Evolutionary conservation across 2,329 filamentous ascomycete genomes (phyloP), one percentile per base, ranked within the genome.

Genomic region (Blastomyces silverae): DNA sequence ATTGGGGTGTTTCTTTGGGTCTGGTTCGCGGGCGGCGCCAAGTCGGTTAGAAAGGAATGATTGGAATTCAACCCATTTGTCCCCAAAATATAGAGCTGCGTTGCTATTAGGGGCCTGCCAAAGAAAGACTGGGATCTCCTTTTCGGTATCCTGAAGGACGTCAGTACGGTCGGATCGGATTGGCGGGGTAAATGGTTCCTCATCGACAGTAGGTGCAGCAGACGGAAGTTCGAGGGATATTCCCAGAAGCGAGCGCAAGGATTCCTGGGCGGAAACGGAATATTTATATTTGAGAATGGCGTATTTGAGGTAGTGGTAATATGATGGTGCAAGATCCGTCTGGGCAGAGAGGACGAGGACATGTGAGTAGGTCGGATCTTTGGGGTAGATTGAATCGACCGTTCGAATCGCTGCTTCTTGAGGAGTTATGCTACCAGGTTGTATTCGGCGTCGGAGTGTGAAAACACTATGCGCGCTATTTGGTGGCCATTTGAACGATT

Each of bases 61-160:
- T 73, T 97, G 92, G 11, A 96, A 83, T 70, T 96, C 90, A 15
- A 85, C 79, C 94, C 94, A 99, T 72, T 89, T 92, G 59, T 91
- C 85, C 55, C 92, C 92, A 64, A 94, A 87, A 73, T 93, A 88
- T 11, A 99, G 81, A 13, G 87, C 85, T 0, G 93, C 92, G 68
- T 94, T 89, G 72, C 88, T 90, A 68, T 87, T 89, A 5, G 93
- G 92, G 1, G 87, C 86, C 76, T 96, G 89, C 88, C 92, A 96
- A 10, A 96, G 79, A 71, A 96, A 95, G 0, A 89, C 82, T 0
- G 84, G 83, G 5, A 77, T 61, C 5, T 75, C 71, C 37, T 76
- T 70, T 11, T 71, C 68, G 25, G 69, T 61, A 22, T 61, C n/a
- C 11, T 71, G 68, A 22, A 69, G 61, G n/a, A 58, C 11, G 15